Base-by-base conservation (phyloP, 176 grass and related monocot species). In the Ensete glaucum region DNA sequence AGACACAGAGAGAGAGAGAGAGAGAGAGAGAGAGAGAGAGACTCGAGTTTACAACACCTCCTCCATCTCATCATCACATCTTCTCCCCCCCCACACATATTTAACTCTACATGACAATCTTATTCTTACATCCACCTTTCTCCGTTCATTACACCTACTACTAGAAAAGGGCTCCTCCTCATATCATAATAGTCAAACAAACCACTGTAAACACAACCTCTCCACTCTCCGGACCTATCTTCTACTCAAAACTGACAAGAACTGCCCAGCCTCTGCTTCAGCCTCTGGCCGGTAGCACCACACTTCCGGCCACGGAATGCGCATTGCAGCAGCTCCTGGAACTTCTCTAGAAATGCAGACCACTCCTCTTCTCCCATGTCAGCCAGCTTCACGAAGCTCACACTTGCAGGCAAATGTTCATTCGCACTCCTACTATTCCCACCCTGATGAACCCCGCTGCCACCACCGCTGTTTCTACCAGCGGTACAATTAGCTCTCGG, bases 161-260 rank as follows among this genome's bases (percentile, higher is more conserved):
- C 59, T 15, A 63, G 75, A 64, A 64, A 49, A 70, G 59, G 43
- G 58, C 21, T 23, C 24, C 0, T 25, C 1, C 1, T 25, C 9
- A 77, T n/a, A 65, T 26, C 22, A 23, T 23, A 23, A 23, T 23
- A 23, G 22, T 23, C 22, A 0, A 23, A 23, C 22, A 0, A 23
- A 23, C 53, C 24, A 10, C 73, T n/a, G 19, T 24, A 2, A 9
- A 65, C 53, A 62, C 20, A 52, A 50, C 26, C 67, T 70, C 60
- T 16, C 20, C 1, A 8, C 71, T 69, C 56, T 21, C 51, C 58
- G 15, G 25, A 78, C 70, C 50, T 25, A 81, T 51, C 15, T 62
- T 71, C 83, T 88, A 85, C 71, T 86, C 83, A 92, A 82, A 92
- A 92, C 79, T 92, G 88, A 83, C 89, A 92, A 34, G 86, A 92